Evolutionary conservation across 148 eudicot genomes (phyloP).

Genomic region (Pharnaceum exiguum): DNA sequence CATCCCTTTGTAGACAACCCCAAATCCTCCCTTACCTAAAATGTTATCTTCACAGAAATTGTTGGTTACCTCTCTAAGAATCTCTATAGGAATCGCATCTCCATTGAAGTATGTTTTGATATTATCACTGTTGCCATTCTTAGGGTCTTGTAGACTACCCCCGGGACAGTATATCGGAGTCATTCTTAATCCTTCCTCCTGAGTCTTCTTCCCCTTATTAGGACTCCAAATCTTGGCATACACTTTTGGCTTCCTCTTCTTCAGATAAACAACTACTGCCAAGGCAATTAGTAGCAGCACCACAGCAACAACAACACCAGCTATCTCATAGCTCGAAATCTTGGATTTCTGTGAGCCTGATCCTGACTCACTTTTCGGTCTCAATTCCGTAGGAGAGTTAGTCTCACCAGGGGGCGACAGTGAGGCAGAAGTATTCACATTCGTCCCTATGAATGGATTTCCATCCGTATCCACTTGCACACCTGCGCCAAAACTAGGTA

Average conservation of each 20-base stretch:
- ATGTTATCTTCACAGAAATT: constrained; percentile 41
- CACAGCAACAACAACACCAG: constrained; percentile 8
- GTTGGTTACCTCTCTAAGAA: constrained; percentile 44
- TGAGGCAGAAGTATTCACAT: constrained; percentile 23
- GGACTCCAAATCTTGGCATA: neutral
- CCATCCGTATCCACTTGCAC: constrained; percentile 19
- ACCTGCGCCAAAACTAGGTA: constrained; percentile 19
- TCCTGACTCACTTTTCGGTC: neutral
- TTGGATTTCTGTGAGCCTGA: neutral
- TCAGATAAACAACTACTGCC: constrained; percentile 12
- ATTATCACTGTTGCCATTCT: constrained; percentile 5
- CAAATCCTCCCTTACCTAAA: constrained; percentile 65
- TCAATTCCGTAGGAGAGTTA: constrained; percentile 10
- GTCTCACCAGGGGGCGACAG: constrained; percentile 15
- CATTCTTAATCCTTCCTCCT: constrained; percentile 1
- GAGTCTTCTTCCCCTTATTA: neutral
- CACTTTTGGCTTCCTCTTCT: constrained; percentile 10
- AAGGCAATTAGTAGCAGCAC: constrained; percentile 13
- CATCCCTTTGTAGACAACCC: constrained; percentile 54
- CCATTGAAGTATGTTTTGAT: constrained; percentile 30
- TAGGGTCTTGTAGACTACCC: constrained; percentile 10
- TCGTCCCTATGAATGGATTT: constrained; percentile 30
- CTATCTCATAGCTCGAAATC: neutral
- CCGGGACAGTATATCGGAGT: constrained; percentile 1
- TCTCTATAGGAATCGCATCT: constrained; percentile 27